These are phyloP conservation scores for Knufia fluminis DNA, from an alignment of 2,329 filamentous ascomycete species.

Conservation along the genomic window DNA sequence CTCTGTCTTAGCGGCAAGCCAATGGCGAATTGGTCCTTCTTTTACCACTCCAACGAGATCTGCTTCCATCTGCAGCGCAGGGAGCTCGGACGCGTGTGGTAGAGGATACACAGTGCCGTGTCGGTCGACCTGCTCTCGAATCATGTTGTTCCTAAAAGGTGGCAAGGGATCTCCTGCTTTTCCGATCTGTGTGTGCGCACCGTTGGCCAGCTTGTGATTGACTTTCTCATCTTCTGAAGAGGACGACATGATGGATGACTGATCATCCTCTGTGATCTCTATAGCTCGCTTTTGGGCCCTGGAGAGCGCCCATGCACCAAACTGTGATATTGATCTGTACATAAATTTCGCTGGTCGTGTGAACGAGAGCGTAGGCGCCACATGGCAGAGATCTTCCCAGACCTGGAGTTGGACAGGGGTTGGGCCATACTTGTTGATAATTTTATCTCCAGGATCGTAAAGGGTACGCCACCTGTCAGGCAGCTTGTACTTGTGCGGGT, in stretches of 20 bases:
- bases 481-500: constrained; percentile 68
- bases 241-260: constrained; percentile 49
- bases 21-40: constrained; percentile 67
- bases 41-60: constrained; percentile 71
- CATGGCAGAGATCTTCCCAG: constrained; percentile 92
- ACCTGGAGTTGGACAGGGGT: constrained; percentile 92
- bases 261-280: constrained; percentile 71
- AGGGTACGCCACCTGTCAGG: constrained; percentile 54
- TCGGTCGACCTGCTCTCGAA: constrained; percentile 74
- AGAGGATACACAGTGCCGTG: constrained; percentile 67
- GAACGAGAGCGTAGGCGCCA: constrained; percentile 85
- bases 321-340: constrained; percentile 86
- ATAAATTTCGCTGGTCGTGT: constrained; percentile 94
- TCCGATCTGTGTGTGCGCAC: constrained; percentile 49
- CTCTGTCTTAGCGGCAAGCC: constrained; percentile 63
- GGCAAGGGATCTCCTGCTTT: constrained; percentile 78
- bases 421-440: constrained; percentile 59
- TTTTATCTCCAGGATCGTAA: constrained; percentile 45
- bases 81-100: constrained; percentile 53
- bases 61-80: constrained; percentile 54
- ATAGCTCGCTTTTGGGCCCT: constrained; percentile 70
- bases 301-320: constrained; percentile 83
- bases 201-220: constrained; percentile 13
- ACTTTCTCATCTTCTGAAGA: constrained; percentile 13
- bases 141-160: constrained; percentile 75